Evolutionary conservation across 768 basidiomycete genomes (phyloP), one percentile per base, ranked within the genome.

Genomic region (Leccinum truebloodii): DNA sequence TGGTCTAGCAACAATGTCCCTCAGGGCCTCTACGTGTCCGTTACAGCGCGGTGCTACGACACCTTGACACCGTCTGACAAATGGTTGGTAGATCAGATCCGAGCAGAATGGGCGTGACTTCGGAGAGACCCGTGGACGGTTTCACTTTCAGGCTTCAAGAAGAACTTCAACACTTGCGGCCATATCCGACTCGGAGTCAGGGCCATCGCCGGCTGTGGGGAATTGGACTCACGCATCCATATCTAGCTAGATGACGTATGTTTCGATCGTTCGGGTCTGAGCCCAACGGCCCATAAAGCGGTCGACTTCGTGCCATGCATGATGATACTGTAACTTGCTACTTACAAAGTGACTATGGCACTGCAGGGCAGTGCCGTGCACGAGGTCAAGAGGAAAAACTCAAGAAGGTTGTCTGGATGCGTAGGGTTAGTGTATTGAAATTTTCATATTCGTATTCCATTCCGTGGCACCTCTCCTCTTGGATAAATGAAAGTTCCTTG

Each of bases 221-320:
- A 59, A 26, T 32, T 12, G 32, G 53, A 5, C 32, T 32, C 9
- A 1, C 3, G 0, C 14, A 22, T n/a, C 61, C 54, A 37, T 22
- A 54, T 64, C 16, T 18, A 44, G 55, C 12, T 13, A 35, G n/a
- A 32, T 54, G 62, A 63, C 62, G 61, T 35, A 14, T 4, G 10
- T 32, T 12, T 32, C 32, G 32, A 32, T 32, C 32, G 32, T 32
- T 32, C 32, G 12, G 32, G 28, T 30, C 28, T 30, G 28, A 8
- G 26, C 26, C 26, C 30, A 30, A 30, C 30, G 30, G 30, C 30
- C 30, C 30, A 32, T 32, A 2, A 32, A 32, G 30, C 2, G 30
- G 8, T 8, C 30, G 30, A 30, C 30, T 30, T 30, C 30, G 30
- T 30, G 30, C 30, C 30, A 30, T 30, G 30, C 30, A 26, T 26